Conservation (phyloP, 352 stramenopile genomes). For the Phytopythium litorale region DNA sequence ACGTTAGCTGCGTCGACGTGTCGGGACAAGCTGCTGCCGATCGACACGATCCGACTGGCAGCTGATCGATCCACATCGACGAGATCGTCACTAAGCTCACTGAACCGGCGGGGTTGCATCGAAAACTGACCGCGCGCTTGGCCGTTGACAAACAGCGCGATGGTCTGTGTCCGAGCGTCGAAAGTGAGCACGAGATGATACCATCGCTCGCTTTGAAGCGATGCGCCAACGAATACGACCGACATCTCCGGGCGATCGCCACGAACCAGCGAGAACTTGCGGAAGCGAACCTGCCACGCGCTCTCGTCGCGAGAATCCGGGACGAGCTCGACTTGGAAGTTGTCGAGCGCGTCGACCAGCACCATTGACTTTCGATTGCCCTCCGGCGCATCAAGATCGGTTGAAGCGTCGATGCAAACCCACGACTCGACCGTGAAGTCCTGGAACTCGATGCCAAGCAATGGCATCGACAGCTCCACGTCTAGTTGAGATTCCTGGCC, state of each 20-base stretch:
- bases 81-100: conserved; percentile 7
- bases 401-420: conserved; percentile 21
- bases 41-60: conserved; percentile 16
- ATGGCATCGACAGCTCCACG: conserved; percentile 14
- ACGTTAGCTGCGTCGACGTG: conserved; percentile 9
- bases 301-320: neutral
- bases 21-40: conserved; percentile 26
- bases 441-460: conserved; percentile 15
- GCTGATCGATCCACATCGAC: conserved; percentile 6
- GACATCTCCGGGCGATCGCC: conserved; percentile 16
- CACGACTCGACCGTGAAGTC: conserved; percentile 41
- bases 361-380: conserved; percentile 12
- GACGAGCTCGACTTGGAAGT: conserved; percentile 27
- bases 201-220: conserved; percentile 14
- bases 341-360: conserved; percentile 28
- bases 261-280: conserved; percentile 24
- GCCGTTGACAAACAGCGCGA: conserved; percentile 24
- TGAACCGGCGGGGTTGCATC: conserved; percentile 10
- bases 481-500: conserved; percentile 18
- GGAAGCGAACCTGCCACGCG: conserved; percentile 24
- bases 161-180: conserved; percentile 15
- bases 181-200: conserved; percentile 26
- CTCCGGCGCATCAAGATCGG: neutral
- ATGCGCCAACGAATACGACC: conserved; percentile 16
- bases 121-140: conserved; percentile 14